phyloP scores from a whole-genome alignment of 2,329 filamentous ascomycete genomes.

The Scedosporium dehoogii region DNA sequence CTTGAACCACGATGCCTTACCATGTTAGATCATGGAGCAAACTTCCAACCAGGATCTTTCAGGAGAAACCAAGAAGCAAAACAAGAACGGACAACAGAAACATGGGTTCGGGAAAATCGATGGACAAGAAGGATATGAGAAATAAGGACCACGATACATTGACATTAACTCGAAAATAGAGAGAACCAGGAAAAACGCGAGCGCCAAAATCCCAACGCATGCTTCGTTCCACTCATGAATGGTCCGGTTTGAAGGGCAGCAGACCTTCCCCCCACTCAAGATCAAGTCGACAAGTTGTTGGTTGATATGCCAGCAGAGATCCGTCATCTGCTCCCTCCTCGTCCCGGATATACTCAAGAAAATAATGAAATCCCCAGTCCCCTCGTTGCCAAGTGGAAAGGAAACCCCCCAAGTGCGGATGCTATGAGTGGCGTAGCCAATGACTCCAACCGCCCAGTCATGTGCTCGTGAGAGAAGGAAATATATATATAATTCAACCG shows the following conservation, averaged over 20 bases:
- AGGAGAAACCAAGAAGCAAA: too few relatives aligned
- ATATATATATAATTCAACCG: conserved; percentile 16
- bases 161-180: neutral
- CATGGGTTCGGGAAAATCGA: too few relatives aligned
- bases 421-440: neutral
- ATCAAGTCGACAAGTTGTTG: neutral
- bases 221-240: neutral
- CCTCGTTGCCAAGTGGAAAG: neutral
- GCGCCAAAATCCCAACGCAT: neutral
- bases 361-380: neutral
- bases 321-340: neutral
- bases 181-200: neutral
- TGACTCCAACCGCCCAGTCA: conserved; percentile 11
- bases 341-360: neutral
- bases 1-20: too few relatives aligned
- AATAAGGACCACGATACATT: neutral
- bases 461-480: conserved; percentile 25
- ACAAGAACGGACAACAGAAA: too few relatives aligned
- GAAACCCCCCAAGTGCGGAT: neutral
- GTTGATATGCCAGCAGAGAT: neutral
- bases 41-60: too few relatives aligned
- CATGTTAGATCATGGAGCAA: too few relatives aligned
- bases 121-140: neutral
- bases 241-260: neutral
- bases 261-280: neutral